Conservation (phyloP, 768 basidiomycete genomes). For the Suillus lakei region DNA sequence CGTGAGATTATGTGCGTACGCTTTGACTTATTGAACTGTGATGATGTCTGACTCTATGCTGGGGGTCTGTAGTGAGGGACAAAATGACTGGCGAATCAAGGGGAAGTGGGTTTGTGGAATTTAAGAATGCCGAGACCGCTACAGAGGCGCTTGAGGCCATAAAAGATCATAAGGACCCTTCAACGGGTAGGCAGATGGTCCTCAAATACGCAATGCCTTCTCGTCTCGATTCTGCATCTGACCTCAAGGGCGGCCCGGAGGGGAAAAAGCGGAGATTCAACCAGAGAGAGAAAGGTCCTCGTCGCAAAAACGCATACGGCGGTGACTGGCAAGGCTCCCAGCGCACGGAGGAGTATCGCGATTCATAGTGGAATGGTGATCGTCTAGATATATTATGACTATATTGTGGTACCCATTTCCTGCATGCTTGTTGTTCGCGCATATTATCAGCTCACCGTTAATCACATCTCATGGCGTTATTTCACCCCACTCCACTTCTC, state of each 20-base stretch:
- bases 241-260: not conserved
- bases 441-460: not conserved
- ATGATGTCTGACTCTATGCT: not conserved
- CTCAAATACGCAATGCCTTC: slow-evolving; percentile 26
- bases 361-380: not conserved
- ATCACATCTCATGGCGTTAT: slow-evolving; percentile 2
- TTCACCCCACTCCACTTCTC: not conserved
- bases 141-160: slow-evolving; percentile 51
- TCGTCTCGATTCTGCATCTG: not conserved
- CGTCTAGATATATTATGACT: not conserved
- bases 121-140: slow-evolving; percentile 49
- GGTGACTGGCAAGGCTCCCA: not conserved
- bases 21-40: not conserved
- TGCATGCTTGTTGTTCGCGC: not conserved
- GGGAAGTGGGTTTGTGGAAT: slow-evolving; percentile 58
- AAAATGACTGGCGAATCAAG: slow-evolving; percentile 33
- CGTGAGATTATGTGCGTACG: slow-evolving; percentile 39
- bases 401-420: not conserved
- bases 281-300: not conserved
- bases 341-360: slow-evolving; percentile 4
- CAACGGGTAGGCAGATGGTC: slow-evolving; percentile 3
- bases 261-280: not conserved
- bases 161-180: slow-evolving; percentile 27
- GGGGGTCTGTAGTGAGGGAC: slow-evolving; percentile 34
- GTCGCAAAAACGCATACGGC: not conserved